Conservation (phyloP, 305 asterid species). For the Fraxinus velutina region DNA sequence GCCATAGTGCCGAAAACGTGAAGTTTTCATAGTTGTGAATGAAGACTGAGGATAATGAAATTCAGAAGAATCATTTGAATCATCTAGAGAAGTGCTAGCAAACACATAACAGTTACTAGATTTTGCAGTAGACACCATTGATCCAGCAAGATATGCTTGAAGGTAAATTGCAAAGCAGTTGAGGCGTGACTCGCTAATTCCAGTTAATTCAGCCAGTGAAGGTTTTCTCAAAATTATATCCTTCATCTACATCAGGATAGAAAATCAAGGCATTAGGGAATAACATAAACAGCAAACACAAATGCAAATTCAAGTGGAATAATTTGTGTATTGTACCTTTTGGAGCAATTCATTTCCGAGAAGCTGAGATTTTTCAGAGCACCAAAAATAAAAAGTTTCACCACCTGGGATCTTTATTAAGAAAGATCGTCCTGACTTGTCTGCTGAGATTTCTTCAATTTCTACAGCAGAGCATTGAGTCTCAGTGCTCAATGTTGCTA, state of each 20-base stretch:
- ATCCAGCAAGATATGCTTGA: conserved; percentile 72
- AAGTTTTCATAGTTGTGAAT: conserved; percentile 35
- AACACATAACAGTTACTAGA: conserved; percentile 24
- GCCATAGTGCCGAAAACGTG: conserved; percentile 38
- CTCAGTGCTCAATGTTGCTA: conserved; percentile 48
- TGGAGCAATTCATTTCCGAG: conserved; percentile 66
- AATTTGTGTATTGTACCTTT: conserved; percentile 46
- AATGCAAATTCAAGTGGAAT: background rate
- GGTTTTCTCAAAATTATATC: conserved; percentile 72
- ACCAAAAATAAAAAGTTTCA: conserved; percentile 61
- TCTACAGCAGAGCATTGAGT: conserved; percentile 37
- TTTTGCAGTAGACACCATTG: conserved; percentile 38
- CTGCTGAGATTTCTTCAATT: conserved; percentile 62
- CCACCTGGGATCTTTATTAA: conserved; percentile 41
- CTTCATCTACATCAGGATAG: conserved; percentile 54
- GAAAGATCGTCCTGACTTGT: conserved; percentile 81
- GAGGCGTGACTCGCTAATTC: conserved; percentile 76
- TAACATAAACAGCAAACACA: background rate
- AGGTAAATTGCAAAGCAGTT: conserved; percentile 68
- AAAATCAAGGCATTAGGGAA: conserved; percentile 14
- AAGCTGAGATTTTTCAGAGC: conserved; percentile 75
- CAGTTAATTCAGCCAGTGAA: conserved; percentile 73
- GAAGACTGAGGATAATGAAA: conserved; percentile 43
- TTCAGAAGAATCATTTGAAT: conserved; percentile 39
- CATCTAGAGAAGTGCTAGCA: conserved; percentile 31